Evolutionary conservation across 2,329 filamentous ascomycete genomes (phyloP).

Genomic region (Penicillium sp.): DNA sequence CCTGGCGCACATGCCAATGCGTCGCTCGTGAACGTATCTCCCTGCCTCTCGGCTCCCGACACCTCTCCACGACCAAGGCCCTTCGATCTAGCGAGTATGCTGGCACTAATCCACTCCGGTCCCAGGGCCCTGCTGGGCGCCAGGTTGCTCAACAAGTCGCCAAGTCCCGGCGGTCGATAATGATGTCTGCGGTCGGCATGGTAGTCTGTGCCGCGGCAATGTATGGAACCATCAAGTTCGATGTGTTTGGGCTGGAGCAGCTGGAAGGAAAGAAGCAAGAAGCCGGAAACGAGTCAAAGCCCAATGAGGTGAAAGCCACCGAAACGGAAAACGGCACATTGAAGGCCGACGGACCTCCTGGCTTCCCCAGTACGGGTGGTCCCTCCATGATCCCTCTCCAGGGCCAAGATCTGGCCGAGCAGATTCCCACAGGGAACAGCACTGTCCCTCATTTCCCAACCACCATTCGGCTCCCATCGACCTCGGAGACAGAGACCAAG

Average conservation of each 20-base stretch:
- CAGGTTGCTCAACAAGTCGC: slow-evolving; percentile 26
- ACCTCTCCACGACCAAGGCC: slow-evolving; percentile 28
- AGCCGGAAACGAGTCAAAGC: slow-evolving; percentile 4
- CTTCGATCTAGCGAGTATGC: slow-evolving; percentile 28
- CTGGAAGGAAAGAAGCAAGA: slow-evolving; percentile 16
- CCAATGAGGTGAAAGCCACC: slow-evolving; percentile 9
- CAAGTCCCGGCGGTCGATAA: slow-evolving; percentile 33
- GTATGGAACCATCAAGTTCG: slow-evolving; percentile 41
- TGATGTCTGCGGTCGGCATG: slow-evolving; percentile 39
- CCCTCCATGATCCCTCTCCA: slow-evolving; percentile 38
- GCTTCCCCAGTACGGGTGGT: slow-evolving; percentile 31
- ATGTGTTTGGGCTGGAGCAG: slow-evolving; percentile 34
- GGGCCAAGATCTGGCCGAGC: slow-evolving; percentile 62
- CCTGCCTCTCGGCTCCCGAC: slow-evolving; percentile 9
- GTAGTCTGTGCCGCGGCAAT: slow-evolving; percentile 40
- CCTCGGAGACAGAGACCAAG: slow-evolving; percentile 33
- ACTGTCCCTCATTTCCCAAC: slow-evolving; percentile 78
- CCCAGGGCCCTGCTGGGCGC: slow-evolving; percentile 9
- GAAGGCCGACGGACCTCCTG: slow-evolving; percentile 42
- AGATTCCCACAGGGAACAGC: slow-evolving; percentile 76
- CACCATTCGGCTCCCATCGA: slow-evolving; percentile 61
- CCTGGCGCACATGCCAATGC: slow-evolving; percentile 31
- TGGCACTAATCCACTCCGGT: slow-evolving; percentile 31
- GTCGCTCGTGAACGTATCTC: slow-evolving; percentile 21
- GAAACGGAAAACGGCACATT: slow-evolving; percentile 23